Evolutionary conservation across 495 filamentous ascomycete genomes (phyloP).

Genomic region (Aspergillus cavernicola): DNA sequence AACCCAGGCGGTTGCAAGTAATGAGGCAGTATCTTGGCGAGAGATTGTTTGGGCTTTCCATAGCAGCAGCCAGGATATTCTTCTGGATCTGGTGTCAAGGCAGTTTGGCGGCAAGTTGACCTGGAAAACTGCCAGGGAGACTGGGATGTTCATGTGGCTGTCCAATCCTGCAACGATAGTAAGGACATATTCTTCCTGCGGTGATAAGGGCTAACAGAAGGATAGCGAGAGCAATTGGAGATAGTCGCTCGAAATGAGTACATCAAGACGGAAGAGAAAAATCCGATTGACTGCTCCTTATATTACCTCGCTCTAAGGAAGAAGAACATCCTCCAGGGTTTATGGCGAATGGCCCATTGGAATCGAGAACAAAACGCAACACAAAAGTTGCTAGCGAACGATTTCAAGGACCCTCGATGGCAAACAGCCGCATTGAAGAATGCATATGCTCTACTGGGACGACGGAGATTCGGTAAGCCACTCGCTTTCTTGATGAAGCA

Average conservation of each 20-base stretch:
- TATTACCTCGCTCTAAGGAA: slow-evolving; percentile 89
- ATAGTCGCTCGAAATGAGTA: slow-evolving; percentile 89
- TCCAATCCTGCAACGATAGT: slow-evolving; percentile 72
- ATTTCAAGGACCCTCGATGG: slow-evolving; percentile 85
- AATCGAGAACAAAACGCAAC: slow-evolving; percentile 81
- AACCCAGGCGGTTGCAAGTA: slow-evolving; percentile 54
- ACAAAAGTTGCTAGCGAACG: slow-evolving; percentile 70
- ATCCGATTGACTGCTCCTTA: slow-evolving; percentile 89
- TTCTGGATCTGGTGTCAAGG: slow-evolving; percentile 79
- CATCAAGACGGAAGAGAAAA: slow-evolving; percentile 79
- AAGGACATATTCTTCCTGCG: slow-evolving; percentile 25
- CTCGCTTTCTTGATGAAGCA: not conserved
- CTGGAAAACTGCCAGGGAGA: slow-evolving; percentile 82
- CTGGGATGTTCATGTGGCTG: slow-evolving; percentile 95
- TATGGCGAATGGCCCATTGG: slow-evolving; percentile 96
- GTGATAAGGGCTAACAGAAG: slow-evolving; percentile 19
- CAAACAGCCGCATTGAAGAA: slow-evolving; percentile 92
- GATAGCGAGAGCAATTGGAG: slow-evolving; percentile 81
- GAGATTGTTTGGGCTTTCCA: slow-evolving; percentile 96
- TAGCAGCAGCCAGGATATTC: slow-evolving; percentile 86
- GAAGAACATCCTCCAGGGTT: slow-evolving; percentile 84
- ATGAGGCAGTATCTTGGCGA: slow-evolving; percentile 77
- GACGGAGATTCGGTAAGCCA: slow-evolving; percentile 73
- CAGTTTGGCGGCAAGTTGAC: slow-evolving; percentile 74
- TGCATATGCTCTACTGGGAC: slow-evolving; percentile 92